These are phyloP conservation scores for Basidiobolus heterosporus DNA, from an alignment of 371 early-diverging fungal species.

Conservation along the genomic window DNA sequence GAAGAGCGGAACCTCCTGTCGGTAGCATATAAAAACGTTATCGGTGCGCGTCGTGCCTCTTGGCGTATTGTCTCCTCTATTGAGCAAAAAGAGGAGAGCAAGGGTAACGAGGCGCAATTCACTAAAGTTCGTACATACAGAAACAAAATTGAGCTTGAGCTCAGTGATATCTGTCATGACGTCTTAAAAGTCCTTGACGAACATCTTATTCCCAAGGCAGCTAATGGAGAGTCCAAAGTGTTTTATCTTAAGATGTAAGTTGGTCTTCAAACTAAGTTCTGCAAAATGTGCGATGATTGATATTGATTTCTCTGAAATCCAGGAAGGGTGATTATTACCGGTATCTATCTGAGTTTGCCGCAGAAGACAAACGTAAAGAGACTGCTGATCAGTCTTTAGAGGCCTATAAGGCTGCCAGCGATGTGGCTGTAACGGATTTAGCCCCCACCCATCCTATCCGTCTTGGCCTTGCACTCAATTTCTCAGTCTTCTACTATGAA, in stretches of 20 bases:
- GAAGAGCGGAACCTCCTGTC: conserved; percentile 91
- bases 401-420: conserved; percentile 93
- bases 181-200: conserved; percentile 60
- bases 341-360: conserved; percentile 96
- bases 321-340: conserved; percentile 99
- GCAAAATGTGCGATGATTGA: neutral
- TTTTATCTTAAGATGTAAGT: conserved; percentile 81
- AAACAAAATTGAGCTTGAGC: conserved; percentile 56
- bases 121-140: conserved; percentile 57
- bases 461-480: conserved; percentile 98
- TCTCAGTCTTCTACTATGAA: conserved; percentile 99
- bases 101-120: conserved; percentile 48
- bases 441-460: conserved; percentile 98
- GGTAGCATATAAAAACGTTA: conserved; percentile 95
- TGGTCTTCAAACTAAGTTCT: neutral
- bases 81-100: conserved; percentile 74
- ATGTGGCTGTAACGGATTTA: conserved; percentile 83
- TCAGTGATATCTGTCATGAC: conserved; percentile 62
- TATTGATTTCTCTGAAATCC: neutral
- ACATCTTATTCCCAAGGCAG: conserved; percentile 47
- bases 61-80: conserved; percentile 91
- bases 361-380: conserved; percentile 71
- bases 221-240: conserved; percentile 62
- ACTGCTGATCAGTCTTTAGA: conserved; percentile 80
- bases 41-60: conserved; percentile 89